A percentile compares a stretch with the other conserved stretches of the same genome.
phyloP scores from a whole-genome alignment of 2,329 filamentous ascomycete species.

The Fusarium dimerum region DNA sequence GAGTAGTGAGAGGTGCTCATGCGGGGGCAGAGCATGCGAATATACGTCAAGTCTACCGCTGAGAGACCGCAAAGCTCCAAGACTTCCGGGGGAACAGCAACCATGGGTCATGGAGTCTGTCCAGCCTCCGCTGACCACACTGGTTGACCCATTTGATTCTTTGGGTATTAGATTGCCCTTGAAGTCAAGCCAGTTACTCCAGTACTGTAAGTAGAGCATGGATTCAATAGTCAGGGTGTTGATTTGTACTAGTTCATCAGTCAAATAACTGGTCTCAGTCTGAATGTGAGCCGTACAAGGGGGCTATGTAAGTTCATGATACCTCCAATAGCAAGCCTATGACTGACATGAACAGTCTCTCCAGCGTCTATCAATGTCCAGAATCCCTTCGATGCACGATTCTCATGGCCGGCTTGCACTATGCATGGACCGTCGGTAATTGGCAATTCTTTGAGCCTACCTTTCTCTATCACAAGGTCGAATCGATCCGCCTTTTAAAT shows the following conservation, averaged over 20 bases:
- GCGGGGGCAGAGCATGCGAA: conserved; percentile 14
- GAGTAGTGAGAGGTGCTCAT: conserved; percentile 15
- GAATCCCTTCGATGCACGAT: conserved; percentile 22
- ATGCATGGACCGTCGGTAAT: conserved; percentile 23
- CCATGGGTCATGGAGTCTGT: conserved; percentile 16
- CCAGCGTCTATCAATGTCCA: conserved; percentile 17
- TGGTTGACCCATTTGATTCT: conserved; percentile 20
- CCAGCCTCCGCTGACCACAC: not conserved
- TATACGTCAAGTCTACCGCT: conserved; percentile 21
- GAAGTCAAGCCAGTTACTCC: conserved; percentile 23
- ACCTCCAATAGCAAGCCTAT: not conserved
- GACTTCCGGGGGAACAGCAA: conserved; percentile 24
- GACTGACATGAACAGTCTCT: conserved; percentile 4
- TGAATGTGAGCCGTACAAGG: not conserved
- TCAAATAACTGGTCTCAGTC: conserved; percentile 2
- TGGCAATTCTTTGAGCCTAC: conserved; percentile 18
- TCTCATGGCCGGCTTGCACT: conserved; percentile 20
- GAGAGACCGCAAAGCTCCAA: conserved; percentile 19
- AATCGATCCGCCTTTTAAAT: conserved; percentile 17
- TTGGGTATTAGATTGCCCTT: conserved; percentile 24
- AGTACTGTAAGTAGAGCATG: conserved; percentile 23
- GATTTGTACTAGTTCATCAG: conserved; percentile 12
- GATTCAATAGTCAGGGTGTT: not conserved
- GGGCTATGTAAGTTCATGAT: not conserved
- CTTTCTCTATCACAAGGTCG: conserved; percentile 24